A percentile compares a stretch with the other conserved stretches of the same genome.
Evolutionary conservation across 768 basidiomycete species (phyloP).

Genomic region (Kondoa subrosea): DNA sequence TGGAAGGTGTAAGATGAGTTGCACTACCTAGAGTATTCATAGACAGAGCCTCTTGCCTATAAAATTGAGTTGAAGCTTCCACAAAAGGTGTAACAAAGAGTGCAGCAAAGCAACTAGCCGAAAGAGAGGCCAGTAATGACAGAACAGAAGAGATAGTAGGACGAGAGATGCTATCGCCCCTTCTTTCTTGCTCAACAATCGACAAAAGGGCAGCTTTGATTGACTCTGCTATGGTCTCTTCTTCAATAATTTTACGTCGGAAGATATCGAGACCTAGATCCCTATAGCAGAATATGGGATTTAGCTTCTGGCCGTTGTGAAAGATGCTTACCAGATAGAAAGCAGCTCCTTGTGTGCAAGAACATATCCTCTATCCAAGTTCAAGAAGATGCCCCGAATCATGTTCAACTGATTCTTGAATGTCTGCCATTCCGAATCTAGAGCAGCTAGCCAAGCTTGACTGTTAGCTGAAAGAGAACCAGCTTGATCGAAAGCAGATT

Average conservation of each 20-base stretch:
- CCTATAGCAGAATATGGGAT: constrained; percentile 19
- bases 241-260: constrained; percentile 40
- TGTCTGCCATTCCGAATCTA: constrained; percentile 46
- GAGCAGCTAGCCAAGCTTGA: constrained; percentile 44
- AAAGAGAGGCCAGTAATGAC: constrained; percentile 21
- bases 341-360: constrained; percentile 31
- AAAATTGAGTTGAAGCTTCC: constrained; percentile 57
- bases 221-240: constrained; percentile 36
- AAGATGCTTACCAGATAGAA: constrained; percentile 1
- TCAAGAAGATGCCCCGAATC: constrained; percentile 48
- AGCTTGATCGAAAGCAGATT: background rate
- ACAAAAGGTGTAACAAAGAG: constrained; percentile 69
- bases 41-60: constrained; percentile 47
- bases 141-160: constrained; percentile 54
- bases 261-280: constrained; percentile 47
- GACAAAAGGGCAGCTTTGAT: constrained; percentile 38
- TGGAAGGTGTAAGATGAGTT: constrained; percentile 32
- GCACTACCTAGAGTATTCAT: constrained; percentile 43
- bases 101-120: constrained; percentile 48
- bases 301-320: background rate
- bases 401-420: constrained; percentile 49
- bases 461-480: constrained; percentile 23
- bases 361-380: constrained; percentile 54
- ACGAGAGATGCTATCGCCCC: constrained; percentile 75
- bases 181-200: constrained; percentile 49